Evolutionary conservation across 2,329 filamentous ascomycete species (phyloP), one percentile per base, ranked within the genome.

Genomic region (Neofusicoccum cordaticola): DNA sequence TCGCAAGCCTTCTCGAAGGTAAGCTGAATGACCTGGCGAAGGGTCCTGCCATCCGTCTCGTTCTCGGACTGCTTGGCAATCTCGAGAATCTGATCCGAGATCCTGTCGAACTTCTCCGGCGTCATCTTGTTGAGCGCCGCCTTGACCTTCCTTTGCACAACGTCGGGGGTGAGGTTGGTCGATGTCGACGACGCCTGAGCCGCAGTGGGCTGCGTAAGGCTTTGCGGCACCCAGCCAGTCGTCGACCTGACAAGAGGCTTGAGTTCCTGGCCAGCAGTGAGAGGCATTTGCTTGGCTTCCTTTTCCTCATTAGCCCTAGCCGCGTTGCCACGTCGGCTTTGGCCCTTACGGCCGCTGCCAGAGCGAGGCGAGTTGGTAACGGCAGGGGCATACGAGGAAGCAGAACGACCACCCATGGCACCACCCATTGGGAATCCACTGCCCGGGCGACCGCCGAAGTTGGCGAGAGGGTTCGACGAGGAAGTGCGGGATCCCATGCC

Each of bases 121-220:
- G 95, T 98, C 95, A 99, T 98, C 90, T 99, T 99, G 88, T 99
- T 99, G 73, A 99, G 84, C 67, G 91, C 91, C 68, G 93, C 90
- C 88, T 99, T 99, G 77, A 99, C 95, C 88, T 99, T 99, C 71
- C 94, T 90, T 82, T 99, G 95, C 65, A 99, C 95, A 83, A 95
- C 88, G 72, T 94, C 92, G 27, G 95, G 94, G 69, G 96, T 88
- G 81, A 98, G 86, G 71, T 91, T 75, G 27, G 27, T 4, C 15
- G 73, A 74, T 3, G 69, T 62, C 44, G 60, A 42, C 66, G 60
- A 42, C 66, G 82, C 76, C 68, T 82, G 79, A 64, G 83, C 79
- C 66, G 79, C 73, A 65, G 78, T 75, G 42, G 78, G 75, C 69
- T 78, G 80, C 61, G 81, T 84, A 60, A 96, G 67, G 71, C 90